Conservation (phyloP, 2,329 filamentous ascomycete genomes). For the Aspergillus unguis region DNA sequence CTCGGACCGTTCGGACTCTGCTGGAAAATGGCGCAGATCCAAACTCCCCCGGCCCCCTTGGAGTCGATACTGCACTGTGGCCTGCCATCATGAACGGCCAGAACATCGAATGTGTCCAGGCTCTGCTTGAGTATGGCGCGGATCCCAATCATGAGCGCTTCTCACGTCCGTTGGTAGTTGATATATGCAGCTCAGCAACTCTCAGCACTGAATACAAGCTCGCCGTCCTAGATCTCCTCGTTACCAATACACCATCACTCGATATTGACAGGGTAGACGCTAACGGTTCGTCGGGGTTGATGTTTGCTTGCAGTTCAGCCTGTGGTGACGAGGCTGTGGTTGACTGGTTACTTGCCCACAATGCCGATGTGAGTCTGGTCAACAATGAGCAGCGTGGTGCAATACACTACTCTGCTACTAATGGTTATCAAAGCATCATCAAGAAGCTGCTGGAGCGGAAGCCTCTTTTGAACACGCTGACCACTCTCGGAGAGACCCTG, state of each 20-base stretch:
- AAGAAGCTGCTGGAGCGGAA: not conserved
- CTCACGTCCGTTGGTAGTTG: not conserved
- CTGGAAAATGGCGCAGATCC: not conserved
- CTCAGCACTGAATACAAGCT: not conserved
- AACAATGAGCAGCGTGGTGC: not conserved
- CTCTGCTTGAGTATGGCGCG: not conserved
- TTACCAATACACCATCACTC: not conserved
- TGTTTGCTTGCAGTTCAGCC: not conserved
- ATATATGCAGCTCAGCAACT: not conserved
- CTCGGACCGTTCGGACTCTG: not conserved
- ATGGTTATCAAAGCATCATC: not conserved
- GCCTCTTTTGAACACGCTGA: not conserved
- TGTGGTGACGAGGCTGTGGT: not conserved
- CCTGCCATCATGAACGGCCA: not conserved
- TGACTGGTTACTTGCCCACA: not conserved
- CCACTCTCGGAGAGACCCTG: not conserved
- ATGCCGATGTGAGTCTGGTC: not conserved
- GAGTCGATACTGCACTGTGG: not conserved
- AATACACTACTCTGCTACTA: not conserved
- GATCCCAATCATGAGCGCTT: slow-evolving; percentile 2
- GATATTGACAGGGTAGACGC: not conserved
- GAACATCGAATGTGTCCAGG: not conserved
- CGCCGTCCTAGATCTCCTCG: not conserved
- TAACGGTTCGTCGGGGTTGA: not conserved
- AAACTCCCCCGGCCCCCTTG: not conserved